Evolutionary conservation across 2,329 filamentous ascomycete species (phyloP), one percentile per base, ranked within the genome.

Genomic region (Dothiorella sarmentorum): DNA sequence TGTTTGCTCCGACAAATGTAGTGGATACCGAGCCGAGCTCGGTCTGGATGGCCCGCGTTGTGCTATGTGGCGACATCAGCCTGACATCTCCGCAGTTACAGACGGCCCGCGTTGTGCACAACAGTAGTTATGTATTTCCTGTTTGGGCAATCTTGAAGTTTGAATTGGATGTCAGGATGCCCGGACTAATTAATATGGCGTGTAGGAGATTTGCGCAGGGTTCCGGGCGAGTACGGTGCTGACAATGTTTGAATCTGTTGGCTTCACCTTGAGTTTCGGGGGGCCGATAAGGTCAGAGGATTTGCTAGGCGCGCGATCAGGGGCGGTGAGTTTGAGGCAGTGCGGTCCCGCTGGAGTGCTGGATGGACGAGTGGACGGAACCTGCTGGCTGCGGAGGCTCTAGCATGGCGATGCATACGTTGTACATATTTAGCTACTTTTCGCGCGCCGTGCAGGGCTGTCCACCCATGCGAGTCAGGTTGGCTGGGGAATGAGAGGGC

Each of bases 161-260:
- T 20, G 47, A 31, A 31, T 7, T 11, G 27, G 24, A 31, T 52
- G 31, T 37, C 47, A 13, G 40, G n/a, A 26, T 43, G 22, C 10
- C 40, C 31, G 26, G 47, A 11, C 47, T 24, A 37, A 37, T n/a
- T 10, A 13, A 22, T 29, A 27, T 38, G 37, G 47, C 47, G 47
- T 52, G 47, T 52, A n/a, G 20, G 47, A 18, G 47, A 52, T 52
- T 52, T 52, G 47, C 47, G 33, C 47, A 52, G 47, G 47, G 47
- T 37, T 22, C 47, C 20, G n/a, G 18, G 47, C 31, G 47, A 52
- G 38, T 37, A 20, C 47, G 31, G 45, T 24, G 47, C 31, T 27
- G 47, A 27, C 47, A 7, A 27, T 22, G 27, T 52, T 27, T 52
- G n/a, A n/a, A n/a, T n/a, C n/a, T n/a, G n/a, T 22, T 15, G 47